Conservation (phyloP, 2,329 filamentous ascomycete species). For the Monilinia fructigena region DNA sequence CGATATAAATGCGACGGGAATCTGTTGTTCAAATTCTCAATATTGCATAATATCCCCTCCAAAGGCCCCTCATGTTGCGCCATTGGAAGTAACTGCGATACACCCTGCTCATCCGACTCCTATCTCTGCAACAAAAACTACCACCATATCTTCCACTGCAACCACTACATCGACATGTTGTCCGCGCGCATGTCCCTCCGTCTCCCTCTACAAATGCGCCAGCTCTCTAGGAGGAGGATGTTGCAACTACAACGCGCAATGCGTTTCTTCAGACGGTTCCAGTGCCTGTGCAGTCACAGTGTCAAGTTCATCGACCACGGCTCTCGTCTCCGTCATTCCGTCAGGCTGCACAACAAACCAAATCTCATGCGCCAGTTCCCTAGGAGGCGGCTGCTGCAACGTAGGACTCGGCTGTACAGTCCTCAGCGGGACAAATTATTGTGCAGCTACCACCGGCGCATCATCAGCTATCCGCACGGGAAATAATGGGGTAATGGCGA, state of each 20-base stretch:
- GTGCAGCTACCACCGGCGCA: slow-evolving; percentile 41
- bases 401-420: slow-evolving; percentile 46
- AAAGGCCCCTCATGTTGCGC: slow-evolving; percentile 45
- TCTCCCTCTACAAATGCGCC: slow-evolving; percentile 40
- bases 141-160: slow-evolving; percentile 27
- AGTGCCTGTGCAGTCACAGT: slow-evolving; percentile 22
- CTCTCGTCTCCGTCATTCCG: slow-evolving; percentile 39
- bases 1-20: slow-evolving; percentile 42
- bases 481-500: neutral
- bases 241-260: slow-evolving; percentile 49
- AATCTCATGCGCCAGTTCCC: slow-evolving; percentile 43
- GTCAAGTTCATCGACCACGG: slow-evolving; percentile 29
- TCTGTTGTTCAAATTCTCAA: slow-evolving; percentile 46
- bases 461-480: slow-evolving; percentile 37
- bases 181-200: slow-evolving; percentile 38
- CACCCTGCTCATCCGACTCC: slow-evolving; percentile 36
- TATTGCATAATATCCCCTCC: slow-evolving; percentile 48
- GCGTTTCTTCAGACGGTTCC: slow-evolving; percentile 43
- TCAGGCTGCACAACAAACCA: slow-evolving; percentile 49
- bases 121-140: slow-evolving; percentile 41
- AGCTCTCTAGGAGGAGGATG: slow-evolving; percentile 43
- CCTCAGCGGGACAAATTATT: slow-evolving; percentile 43
- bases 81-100: slow-evolving; percentile 45
- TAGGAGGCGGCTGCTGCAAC: slow-evolving; percentile 53
- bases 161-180: slow-evolving; percentile 38